A percentile compares a stretch with the other conserved stretches of the same genome.
Evolutionary conservation across 306 rosid species (phyloP).

Genomic region (Luffa aegyptiaca): DNA sequence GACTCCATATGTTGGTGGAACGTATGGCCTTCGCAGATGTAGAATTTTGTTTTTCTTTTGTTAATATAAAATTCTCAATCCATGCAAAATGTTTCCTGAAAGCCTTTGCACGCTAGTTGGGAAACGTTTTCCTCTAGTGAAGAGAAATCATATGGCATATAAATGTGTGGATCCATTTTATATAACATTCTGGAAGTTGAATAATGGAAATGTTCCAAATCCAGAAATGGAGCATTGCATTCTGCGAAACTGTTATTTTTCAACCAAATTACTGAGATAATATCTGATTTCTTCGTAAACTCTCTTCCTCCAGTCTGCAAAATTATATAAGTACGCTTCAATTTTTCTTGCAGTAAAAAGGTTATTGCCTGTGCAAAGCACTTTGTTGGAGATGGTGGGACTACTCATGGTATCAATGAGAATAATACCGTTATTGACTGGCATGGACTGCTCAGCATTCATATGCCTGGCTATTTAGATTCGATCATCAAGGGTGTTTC

Average conservation of each 20-base stretch:
- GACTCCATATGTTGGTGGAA: slow-evolving; percentile 75
- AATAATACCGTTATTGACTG: slow-evolving; percentile 53
- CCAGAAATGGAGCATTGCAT: background rate
- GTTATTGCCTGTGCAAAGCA: slow-evolving; percentile 98
- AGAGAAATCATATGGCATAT: background rate
- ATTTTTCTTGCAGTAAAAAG: slow-evolving; percentile 45
- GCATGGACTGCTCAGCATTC: slow-evolving; percentile 75
- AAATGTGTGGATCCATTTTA: background rate
- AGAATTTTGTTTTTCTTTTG: background rate
- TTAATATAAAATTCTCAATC: background rate
- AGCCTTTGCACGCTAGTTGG: background rate
- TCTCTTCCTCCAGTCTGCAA: background rate
- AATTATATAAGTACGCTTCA: background rate
- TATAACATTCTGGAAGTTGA: background rate
- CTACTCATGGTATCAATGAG: slow-evolving; percentile 71
- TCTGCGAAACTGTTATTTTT: background rate
- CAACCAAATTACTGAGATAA: background rate
- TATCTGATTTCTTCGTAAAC: background rate
- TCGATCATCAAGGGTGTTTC: slow-evolving; percentile 81
- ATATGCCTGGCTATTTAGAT: slow-evolving; percentile 90
- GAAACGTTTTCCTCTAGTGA: background rate
- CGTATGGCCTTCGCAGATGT: slow-evolving; percentile 36
- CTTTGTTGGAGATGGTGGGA: slow-evolving; percentile 97
- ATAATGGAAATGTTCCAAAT: background rate
- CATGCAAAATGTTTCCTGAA: background rate